Evolutionary conservation across 371 early-diverging fungal species (phyloP).

Genomic region (Haplosporangium sp.): DNA sequence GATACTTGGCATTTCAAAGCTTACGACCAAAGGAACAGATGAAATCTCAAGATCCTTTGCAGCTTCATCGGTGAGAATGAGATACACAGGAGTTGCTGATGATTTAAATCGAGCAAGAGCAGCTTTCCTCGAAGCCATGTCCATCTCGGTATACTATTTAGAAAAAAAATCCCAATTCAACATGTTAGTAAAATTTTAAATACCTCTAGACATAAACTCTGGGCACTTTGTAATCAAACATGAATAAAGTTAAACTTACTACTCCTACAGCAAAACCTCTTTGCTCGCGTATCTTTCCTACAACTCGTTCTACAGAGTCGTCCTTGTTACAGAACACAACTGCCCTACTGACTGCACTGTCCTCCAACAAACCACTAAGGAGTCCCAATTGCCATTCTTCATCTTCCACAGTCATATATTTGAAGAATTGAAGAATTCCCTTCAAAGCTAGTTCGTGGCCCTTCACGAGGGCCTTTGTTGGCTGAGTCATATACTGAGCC

Average conservation of each 20-base stretch:
- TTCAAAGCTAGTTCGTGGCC: constrained; percentile 53
- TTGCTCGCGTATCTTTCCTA: constrained; percentile 41
- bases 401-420: constrained; percentile 50
- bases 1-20: constrained; percentile 42
- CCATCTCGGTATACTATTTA: constrained; percentile 52
- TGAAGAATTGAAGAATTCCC: constrained; percentile 51
- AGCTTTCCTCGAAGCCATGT: constrained; percentile 24
- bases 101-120: constrained; percentile 32
- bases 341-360: constrained; percentile 45
- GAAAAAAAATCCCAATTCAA: background rate
- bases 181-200: background rate
- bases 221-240: too few species aligned
- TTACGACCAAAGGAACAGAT: constrained; percentile 42
- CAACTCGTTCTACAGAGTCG: constrained; percentile 32
- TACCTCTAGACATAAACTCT: too few species aligned
- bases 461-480: constrained; percentile 50
- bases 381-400: constrained; percentile 47
- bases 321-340: constrained; percentile 49
- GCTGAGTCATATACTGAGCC: constrained; percentile 45
- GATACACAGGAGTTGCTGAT: constrained; percentile 18
- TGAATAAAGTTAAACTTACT: constrained; percentile 22
- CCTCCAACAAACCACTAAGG: constrained; percentile 41
- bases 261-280: constrained; percentile 38
- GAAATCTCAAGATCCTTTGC: constrained; percentile 39
- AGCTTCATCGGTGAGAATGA: constrained; percentile 40